Percentiles rank a stretch among this genome's conserved stretches.
Evolutionary conservation across 2,329 filamentous ascomycete genomes (phyloP).

Genomic region (Geosmithia putterillii): DNA sequence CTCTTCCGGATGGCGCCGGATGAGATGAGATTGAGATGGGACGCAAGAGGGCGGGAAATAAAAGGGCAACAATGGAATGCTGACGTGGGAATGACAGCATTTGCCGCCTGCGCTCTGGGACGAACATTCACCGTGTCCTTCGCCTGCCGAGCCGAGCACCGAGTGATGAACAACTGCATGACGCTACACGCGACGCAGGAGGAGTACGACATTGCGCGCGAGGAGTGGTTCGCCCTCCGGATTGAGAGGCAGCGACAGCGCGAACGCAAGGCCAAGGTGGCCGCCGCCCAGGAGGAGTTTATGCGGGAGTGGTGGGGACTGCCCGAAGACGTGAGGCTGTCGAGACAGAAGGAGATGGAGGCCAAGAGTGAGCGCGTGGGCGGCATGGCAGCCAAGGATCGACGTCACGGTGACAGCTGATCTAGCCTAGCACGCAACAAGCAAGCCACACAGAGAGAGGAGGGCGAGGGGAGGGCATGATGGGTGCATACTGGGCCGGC

Average conservation of each 20-base stretch:
- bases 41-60: not conserved
- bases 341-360: constrained; percentile 36
- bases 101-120: constrained; percentile 78
- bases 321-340: constrained; percentile 41
- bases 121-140: constrained; percentile 83
- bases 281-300: constrained; percentile 51
- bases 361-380: constrained; percentile 41
- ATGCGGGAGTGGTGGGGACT: constrained; percentile 57
- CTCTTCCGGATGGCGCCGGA: not conserved
- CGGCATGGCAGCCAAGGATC: constrained; percentile 30
- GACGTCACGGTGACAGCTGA: constrained; percentile 5
- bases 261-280: constrained; percentile 48
- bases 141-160: constrained; percentile 67
- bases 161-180: constrained; percentile 92
- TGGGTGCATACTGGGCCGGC: not conserved
- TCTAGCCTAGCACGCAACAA: not conserved
- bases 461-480: not conserved
- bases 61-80: not conserved
- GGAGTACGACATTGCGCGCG: constrained; percentile 77
- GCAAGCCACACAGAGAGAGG: not conserved
- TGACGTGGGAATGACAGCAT: constrained; percentile 42
- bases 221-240: constrained; percentile 82
- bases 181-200: constrained; percentile 68
- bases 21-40: no score
- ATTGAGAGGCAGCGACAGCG: constrained; percentile 57